Base-by-base conservation (phyloP, 257 asterid species). In the Thymus quinquecostatus region DNA sequence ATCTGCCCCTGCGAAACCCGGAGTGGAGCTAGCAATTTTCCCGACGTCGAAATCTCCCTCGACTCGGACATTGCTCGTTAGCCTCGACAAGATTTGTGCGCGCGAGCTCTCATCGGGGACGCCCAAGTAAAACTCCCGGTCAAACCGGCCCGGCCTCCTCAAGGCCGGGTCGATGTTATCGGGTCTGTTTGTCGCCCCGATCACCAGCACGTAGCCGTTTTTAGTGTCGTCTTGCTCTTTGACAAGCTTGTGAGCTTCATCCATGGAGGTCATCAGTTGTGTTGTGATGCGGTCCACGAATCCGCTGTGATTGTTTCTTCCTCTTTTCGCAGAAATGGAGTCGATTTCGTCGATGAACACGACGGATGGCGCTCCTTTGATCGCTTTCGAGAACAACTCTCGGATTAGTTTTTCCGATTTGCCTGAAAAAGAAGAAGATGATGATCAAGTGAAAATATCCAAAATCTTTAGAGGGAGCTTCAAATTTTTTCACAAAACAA, bases 111-210 rank as follows among this genome's bases (percentile, higher is more conserved):
- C 98, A 81, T 91, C 89, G 0, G 97, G 98, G 54, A 91, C 84
- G 61, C 92, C 94, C 71, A 93, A 73, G 36, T 50, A 70, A 78
- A 90, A 79, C 75, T 93, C 96, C 51, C 86, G 95, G 53, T 93
- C 98, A 78, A 93, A 93, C 66, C 98, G 84, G 38, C 98, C 97
- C 60, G 97, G 92, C 84, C 98, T 84, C 80, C 98, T 91, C 80
- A 90, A 82, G 53, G 95, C 97, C 65, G 91, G 80, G 67, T 92
- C 98, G 69, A 92, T 67, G 58, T 89, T 81, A 72, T 92, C 97
- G 59, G 97, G 96, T 79, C 92, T 82, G 71, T 92, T 92, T 44
- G 97, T 92, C 34, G 96, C 95, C 73, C 91, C 97, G 77, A 92
- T 88, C 47, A 92, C 98, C 48, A 92, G 85, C 32, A 92, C 90